Percentiles rank a stretch among this genome's conserved stretches.
phyloP scores from a whole-genome alignment of 1,139 yeast genomes.

The Hemisphaericaspora xylofermentans region DNA sequence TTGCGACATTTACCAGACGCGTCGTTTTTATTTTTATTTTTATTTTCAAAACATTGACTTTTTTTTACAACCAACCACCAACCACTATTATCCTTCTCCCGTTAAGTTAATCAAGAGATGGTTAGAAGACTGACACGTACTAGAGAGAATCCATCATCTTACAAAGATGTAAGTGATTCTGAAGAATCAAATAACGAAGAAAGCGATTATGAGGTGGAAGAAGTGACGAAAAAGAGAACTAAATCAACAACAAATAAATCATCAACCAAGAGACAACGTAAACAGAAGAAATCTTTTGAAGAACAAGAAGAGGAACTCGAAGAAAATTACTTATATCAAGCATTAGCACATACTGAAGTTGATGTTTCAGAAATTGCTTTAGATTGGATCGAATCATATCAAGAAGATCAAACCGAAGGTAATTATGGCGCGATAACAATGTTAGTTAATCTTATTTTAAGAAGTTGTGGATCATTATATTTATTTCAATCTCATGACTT shows the following conservation, averaged over 20 bases:
- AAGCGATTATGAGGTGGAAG: constrained; percentile 14
- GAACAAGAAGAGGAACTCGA: constrained; percentile 26
- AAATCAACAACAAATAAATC: constrained; percentile 6
- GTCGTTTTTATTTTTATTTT: constrained; percentile 1
- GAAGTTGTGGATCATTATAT: constrained; percentile 68
- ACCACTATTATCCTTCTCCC: too few species aligned
- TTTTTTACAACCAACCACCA: constrained; percentile 7
- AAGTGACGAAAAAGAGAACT: constrained; percentile 6
- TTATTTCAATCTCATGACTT: constrained; percentile 77
- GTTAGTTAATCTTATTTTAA: constrained; percentile 65
- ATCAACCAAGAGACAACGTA: constrained; percentile 7
- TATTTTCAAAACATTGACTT: not conserved
- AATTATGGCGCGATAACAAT: constrained; percentile 46
- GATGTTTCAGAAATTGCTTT: constrained; percentile 61
- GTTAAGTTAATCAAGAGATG: constrained; percentile 4
- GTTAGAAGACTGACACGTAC: constrained; percentile 13
- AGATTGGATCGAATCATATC: constrained; percentile 58
- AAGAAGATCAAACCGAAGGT: constrained; percentile 46
- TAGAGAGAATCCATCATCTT: constrained; percentile 5
- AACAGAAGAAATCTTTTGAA: constrained; percentile 6
- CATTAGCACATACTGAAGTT: constrained; percentile 48
- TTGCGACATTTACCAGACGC: constrained; percentile 2
- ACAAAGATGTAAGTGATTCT: constrained; percentile 14
- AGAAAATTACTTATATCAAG: constrained; percentile 55
- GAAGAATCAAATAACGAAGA: constrained; percentile 12